A percentile compares a stretch with the other conserved stretches of the same genome.
Evolutionary conservation across 2,329 filamentous ascomycete species (phyloP).

Genomic region (Fragosphaeria purpurea): DNA sequence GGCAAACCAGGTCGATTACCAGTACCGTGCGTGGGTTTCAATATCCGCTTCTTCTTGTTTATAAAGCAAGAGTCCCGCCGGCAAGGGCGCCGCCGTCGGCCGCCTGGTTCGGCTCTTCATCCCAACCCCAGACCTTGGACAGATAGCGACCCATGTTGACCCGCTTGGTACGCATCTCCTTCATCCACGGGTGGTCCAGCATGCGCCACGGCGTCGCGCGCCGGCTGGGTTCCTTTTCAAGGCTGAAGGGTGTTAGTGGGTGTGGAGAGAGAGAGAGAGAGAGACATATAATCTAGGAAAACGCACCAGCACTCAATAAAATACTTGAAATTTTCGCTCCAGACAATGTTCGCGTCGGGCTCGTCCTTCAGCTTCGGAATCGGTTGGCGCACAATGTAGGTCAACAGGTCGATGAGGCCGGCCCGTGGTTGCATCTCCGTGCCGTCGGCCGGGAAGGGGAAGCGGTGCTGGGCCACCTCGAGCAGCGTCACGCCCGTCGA

Average conservation of each 20-base stretch:
- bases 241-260: constrained; percentile 39
- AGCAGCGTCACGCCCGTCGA: constrained; percentile 91
- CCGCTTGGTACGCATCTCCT: constrained; percentile 89
- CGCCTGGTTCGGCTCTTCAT: constrained; percentile 26
- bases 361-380: constrained; percentile 96
- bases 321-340: constrained; percentile 97
- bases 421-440: constrained; percentile 91
- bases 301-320: constrained; percentile 98
- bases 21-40: too few relatives aligned
- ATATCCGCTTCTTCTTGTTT: too few relatives aligned
- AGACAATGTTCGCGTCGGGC: constrained; percentile 76
- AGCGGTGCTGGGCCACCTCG: constrained; percentile 98
- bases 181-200: constrained; percentile 98
- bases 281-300: background rate
- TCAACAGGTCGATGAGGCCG: constrained; percentile 86
- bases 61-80: constrained; percentile 2
- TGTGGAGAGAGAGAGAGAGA: background rate
- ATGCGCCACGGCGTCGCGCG: constrained; percentile 96
- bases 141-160: constrained; percentile 97
- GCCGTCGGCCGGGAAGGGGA: constrained; percentile 94
- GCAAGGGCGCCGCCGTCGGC: constrained; percentile 6
- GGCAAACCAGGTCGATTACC: too few relatives aligned
- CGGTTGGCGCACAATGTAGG: constrained; percentile 92
- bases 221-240: constrained; percentile 84
- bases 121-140: constrained; percentile 94